These are phyloP conservation scores for Nissolia schottii DNA, from an alignment of 306 rosid genomes.

Conservation along the genomic window DNA sequence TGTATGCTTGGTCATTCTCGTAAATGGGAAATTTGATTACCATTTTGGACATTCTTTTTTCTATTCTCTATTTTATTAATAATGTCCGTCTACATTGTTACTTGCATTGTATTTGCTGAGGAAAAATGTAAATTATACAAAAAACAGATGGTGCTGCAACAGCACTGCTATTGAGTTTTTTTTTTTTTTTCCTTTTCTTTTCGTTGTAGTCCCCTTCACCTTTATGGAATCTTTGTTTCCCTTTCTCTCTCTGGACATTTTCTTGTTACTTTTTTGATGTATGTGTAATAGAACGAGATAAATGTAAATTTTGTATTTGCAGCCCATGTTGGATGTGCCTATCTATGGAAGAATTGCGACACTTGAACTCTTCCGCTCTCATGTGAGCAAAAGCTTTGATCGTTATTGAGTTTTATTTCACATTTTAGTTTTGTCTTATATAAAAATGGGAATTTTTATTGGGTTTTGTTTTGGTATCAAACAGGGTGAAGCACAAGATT, in stretches of 20 bases:
- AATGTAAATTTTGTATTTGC: slow-evolving; percentile 22
- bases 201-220: background rate
- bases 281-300: background rate
- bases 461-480: background rate
- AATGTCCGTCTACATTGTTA: too few relatives aligned
- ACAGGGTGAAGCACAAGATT: slow-evolving; percentile 94
- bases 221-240: background rate
- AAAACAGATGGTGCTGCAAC: too few relatives aligned
- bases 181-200: background rate
- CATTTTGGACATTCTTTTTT: too few relatives aligned
- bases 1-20: background rate
- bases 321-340: slow-evolving; percentile 93
- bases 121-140: too few relatives aligned
- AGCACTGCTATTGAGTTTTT: too few relatives aligned
- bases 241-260: background rate
- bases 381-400: slow-evolving; percentile 45
- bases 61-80: too few relatives aligned
- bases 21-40: too few relatives aligned
- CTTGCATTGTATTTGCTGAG: too few relatives aligned
- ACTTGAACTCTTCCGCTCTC: slow-evolving; percentile 92
- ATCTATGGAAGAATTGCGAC: slow-evolving; percentile 97
- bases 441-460: background rate
- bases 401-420: background rate
- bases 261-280: background rate
- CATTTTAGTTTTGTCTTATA: background rate